phyloP scores from a whole-genome alignment of 176 grass and related monocot species.

The Poa annua region DNA sequence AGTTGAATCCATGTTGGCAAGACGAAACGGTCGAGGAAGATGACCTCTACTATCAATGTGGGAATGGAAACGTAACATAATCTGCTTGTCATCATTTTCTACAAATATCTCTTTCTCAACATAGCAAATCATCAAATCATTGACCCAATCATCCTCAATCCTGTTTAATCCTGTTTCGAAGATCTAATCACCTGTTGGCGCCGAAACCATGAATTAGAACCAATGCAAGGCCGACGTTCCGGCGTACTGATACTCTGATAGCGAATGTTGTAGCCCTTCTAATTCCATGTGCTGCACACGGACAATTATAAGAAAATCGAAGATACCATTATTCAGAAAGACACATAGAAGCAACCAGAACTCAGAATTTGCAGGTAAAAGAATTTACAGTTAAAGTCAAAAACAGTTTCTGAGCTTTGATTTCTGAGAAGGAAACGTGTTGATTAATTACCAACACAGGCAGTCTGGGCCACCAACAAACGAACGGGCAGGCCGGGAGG shows the following conservation, averaged over 20 bases:
- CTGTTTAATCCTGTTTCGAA: too few species aligned
- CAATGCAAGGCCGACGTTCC: constrained; percentile 73
- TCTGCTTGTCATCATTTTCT: too few species aligned
- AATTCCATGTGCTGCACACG: constrained; percentile 66
- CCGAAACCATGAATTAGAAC: constrained; percentile 93
- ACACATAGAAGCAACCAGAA: neutral
- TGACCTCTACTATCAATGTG: too few species aligned
- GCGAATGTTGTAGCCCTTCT: constrained; percentile 75
- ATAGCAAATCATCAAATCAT: too few species aligned
- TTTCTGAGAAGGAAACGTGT: neutral
- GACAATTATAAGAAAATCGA: neutral
- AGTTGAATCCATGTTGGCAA: too few species aligned
- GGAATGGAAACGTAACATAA: too few species aligned
- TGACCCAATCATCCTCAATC: too few species aligned
- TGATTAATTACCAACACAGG: neutral
- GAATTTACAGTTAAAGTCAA: too few species aligned
- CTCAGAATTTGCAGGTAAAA: neutral
- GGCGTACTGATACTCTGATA: constrained; percentile 54
- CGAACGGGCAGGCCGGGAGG: neutral
- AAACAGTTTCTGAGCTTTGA: neutral
- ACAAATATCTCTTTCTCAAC: too few species aligned
- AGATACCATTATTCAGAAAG: neutral
- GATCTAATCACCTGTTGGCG: constrained; percentile 67
- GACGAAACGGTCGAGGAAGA: too few species aligned
- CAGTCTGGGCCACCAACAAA: neutral